Conservation (phyloP, 495 filamentous ascomycete genomes). For the Talaromyces wortmannii region DNA sequence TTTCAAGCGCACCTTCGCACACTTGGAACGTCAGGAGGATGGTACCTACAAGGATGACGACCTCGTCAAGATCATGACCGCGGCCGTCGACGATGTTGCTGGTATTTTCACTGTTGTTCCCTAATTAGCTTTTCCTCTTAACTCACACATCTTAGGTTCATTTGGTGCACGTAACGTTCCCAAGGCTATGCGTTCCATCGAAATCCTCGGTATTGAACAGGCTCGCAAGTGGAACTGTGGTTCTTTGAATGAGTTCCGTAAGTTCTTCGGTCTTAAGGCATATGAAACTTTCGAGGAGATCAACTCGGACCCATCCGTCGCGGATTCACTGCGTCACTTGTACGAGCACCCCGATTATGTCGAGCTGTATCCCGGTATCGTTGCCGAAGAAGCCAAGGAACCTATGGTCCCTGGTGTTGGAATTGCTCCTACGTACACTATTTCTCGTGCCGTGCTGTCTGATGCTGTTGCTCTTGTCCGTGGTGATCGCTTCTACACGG, state of each 20-base stretch:
- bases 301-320: slow-evolving; percentile 51
- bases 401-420: slow-evolving; percentile 49
- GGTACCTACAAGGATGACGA: slow-evolving; percentile 57
- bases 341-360: slow-evolving; percentile 58
- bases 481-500: slow-evolving; percentile 46
- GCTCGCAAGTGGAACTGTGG: slow-evolving; percentile 53
- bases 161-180: slow-evolving; percentile 57
- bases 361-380: slow-evolving; percentile 57
- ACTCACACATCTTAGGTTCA: slow-evolving; percentile 19
- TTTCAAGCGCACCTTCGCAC: slow-evolving; percentile 50
- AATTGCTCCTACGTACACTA: slow-evolving; percentile 52
- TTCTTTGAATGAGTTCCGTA: slow-evolving; percentile 57
- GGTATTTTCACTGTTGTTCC: slow-evolving; percentile 18
- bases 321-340: slow-evolving; percentile 42
- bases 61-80: slow-evolving; percentile 52
- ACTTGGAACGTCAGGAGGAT: slow-evolving; percentile 44
- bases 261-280: slow-evolving; percentile 50
- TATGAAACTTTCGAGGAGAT: slow-evolving; percentile 58
- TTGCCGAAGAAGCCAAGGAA: slow-evolving; percentile 46
- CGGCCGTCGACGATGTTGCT: slow-evolving; percentile 54
- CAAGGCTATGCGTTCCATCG: slow-evolving; percentile 48
- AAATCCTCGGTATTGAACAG: slow-evolving; percentile 56
- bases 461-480: slow-evolving; percentile 50
- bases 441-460: slow-evolving; percentile 45
- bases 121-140: neutral